Percentiles rank a stretch among this genome's conserved stretches.
These are phyloP conservation scores for Schizosaccharomyces versatilis DNA, from an alignment of 1,139 yeast species.

Conservation along the genomic window DNA sequence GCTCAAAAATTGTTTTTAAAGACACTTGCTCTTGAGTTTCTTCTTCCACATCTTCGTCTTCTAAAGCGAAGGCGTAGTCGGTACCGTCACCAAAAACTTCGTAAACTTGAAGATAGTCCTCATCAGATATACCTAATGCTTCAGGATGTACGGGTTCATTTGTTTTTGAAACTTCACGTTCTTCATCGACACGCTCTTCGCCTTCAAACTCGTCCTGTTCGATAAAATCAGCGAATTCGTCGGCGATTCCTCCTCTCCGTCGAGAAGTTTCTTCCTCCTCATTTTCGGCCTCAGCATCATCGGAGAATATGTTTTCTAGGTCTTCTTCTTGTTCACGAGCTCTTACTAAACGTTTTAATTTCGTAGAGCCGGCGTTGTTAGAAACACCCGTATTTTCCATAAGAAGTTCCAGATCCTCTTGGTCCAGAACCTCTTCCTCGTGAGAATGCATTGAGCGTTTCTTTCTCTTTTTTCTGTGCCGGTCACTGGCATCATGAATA, in stretches of 20 bases:
- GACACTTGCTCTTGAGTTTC: slow-evolving; percentile 26
- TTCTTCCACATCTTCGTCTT: slow-evolving; percentile 24
- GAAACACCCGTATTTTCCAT: slow-evolving; percentile 69
- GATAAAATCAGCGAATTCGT: slow-evolving; percentile 88
- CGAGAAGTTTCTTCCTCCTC: slow-evolving; percentile 18
- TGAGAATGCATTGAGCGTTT: slow-evolving; percentile 9
- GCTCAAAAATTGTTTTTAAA: slow-evolving; percentile 80
- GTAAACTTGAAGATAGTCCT: slow-evolving; percentile 72
- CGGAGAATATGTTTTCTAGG: slow-evolving; percentile 64
- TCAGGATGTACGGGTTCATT: slow-evolving; percentile 29
- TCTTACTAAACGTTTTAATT: slow-evolving; percentile 64
- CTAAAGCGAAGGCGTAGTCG: slow-evolving; percentile 95
- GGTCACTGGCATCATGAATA: slow-evolving; percentile 27
- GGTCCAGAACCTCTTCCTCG: slow-evolving; percentile 38
- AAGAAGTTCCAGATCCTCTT: slow-evolving; percentile 79
- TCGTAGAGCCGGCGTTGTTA: slow-evolving; percentile 18
- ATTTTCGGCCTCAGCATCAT: slow-evolving; percentile 40
- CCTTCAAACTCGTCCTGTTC: slow-evolving; percentile 93
- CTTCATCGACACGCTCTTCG: slow-evolving; percentile 24
- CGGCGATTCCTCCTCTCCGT: slow-evolving; percentile 19
- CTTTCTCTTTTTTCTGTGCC: slow-evolving; percentile 16
- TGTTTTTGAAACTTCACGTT: slow-evolving; percentile 18
- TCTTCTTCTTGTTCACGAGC: slow-evolving; percentile 24
- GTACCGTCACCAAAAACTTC: slow-evolving; percentile 95
- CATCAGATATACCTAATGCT: slow-evolving; percentile 66